Conservation (phyloP, 345 rosid species). For the Odontarrhena argentea region DNA sequence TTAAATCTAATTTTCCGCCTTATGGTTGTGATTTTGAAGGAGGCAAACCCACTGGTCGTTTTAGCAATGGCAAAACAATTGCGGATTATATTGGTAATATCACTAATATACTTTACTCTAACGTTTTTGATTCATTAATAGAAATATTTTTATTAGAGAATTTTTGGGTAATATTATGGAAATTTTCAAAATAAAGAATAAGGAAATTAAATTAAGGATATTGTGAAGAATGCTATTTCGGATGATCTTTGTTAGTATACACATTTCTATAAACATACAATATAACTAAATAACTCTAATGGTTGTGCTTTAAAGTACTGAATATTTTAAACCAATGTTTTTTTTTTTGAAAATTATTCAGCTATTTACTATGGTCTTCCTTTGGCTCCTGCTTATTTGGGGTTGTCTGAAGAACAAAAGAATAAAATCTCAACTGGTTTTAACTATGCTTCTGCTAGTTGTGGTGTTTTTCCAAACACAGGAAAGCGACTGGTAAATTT, state of each 20-base stretch:
- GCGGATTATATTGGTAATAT: slow-evolving; percentile 48
- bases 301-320: background rate
- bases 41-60: slow-evolving; percentile 56
- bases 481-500: slow-evolving; percentile 21
- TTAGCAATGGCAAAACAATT: slow-evolving; percentile 49
- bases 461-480: slow-evolving; percentile 36
- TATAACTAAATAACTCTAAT: background rate
- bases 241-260: background rate
- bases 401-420: slow-evolving; percentile 31
- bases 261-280: background rate
- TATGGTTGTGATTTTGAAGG: slow-evolving; percentile 62
- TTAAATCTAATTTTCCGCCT: slow-evolving; percentile 54
- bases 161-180: too few species aligned
- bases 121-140: too few species aligned
- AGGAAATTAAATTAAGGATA: too few species aligned
- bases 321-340: background rate
- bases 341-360: background rate
- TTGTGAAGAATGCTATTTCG: background rate
- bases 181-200: too few species aligned
- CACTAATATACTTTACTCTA: too few species aligned
- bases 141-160: too few species aligned
- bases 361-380: slow-evolving; percentile 40
- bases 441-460: slow-evolving; percentile 43
- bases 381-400: slow-evolving; percentile 37
- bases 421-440: slow-evolving; percentile 35